Conservation (phyloP, 805 yeast genomes). For the Cyberlindnera nakhonratchasimensis region DNA sequence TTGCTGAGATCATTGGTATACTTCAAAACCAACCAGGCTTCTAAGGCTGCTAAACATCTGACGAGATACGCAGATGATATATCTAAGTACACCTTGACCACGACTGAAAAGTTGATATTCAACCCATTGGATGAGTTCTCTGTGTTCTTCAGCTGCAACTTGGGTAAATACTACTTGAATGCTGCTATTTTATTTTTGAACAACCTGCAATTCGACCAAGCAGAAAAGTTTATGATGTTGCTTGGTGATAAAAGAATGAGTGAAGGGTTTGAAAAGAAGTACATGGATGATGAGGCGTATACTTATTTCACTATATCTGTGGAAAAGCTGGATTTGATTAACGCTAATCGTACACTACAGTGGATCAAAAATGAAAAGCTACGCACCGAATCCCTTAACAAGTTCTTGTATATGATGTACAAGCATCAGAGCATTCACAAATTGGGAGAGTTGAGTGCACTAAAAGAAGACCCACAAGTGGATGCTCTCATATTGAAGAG, state of each 20-base stretch:
- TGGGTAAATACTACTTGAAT: slow-evolving; percentile 36
- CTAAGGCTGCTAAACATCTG: slow-evolving; percentile 32
- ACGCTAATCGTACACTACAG: slow-evolving; percentile 35
- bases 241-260: slow-evolving; percentile 22
- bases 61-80: slow-evolving; percentile 28
- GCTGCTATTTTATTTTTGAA: slow-evolving; percentile 36
- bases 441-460: slow-evolving; percentile 41
- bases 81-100: slow-evolving; percentile 22
- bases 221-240: slow-evolving; percentile 34
- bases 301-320: slow-evolving; percentile 29
- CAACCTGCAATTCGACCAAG: slow-evolving; percentile 29
- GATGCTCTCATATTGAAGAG: slow-evolving; percentile 37
- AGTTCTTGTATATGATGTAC: slow-evolving; percentile 38
- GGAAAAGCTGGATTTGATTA: slow-evolving; percentile 29
- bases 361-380: slow-evolving; percentile 18
- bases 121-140: slow-evolving; percentile 22
- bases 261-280: slow-evolving; percentile 23
- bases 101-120: slow-evolving; percentile 24
- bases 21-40: slow-evolving; percentile 27
- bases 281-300: slow-evolving; percentile 21
- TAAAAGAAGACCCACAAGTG: slow-evolving; percentile 40
- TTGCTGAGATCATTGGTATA: slow-evolving; percentile 24
- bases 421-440: slow-evolving; percentile 37
- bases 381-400: slow-evolving; percentile 27
- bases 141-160: slow-evolving; percentile 29